These are phyloP conservation scores for Capsicum pubescens DNA, from an alignment of 257 asterid genomes.

Conservation along the genomic window DNA sequence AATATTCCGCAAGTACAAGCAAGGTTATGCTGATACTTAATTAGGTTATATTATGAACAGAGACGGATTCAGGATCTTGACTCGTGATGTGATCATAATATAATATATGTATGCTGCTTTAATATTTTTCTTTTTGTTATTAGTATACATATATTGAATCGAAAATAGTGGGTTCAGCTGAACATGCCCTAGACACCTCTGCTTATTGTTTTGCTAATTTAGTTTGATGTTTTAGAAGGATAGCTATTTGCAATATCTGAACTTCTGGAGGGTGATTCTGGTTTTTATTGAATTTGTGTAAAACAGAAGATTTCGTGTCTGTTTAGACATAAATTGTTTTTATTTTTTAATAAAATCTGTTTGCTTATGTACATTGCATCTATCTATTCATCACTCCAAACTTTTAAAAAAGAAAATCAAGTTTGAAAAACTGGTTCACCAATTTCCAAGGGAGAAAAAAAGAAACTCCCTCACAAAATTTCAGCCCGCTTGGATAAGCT, in stretches of 20 bases:
- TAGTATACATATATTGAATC: not conserved
- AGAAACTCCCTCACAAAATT: too few relatives aligned
- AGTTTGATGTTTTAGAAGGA: not conserved
- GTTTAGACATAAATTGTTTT: too few relatives aligned
- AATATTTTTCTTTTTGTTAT: too few relatives aligned
- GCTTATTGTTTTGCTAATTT: not conserved
- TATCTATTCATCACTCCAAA: too few relatives aligned
- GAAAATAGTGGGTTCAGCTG: not conserved
- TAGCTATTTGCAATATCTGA: not conserved
- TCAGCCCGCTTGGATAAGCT: too few relatives aligned
- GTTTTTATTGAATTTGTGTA: not conserved
- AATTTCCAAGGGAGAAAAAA: too few relatives aligned
- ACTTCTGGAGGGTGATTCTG: not conserved
- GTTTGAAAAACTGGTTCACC: too few relatives aligned
- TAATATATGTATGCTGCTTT: not conserved
- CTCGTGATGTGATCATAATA: not conserved
- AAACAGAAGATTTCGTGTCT: not conserved
- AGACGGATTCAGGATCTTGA: too few relatives aligned
- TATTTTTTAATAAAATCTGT: too few relatives aligned
- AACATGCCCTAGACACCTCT: not conserved
- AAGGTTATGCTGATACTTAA: slow-evolving; percentile 57
- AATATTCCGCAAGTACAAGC: slow-evolving; percentile 45
- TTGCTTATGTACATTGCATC: too few relatives aligned
- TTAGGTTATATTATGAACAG: too few relatives aligned
- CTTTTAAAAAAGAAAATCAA: too few relatives aligned